Conservation (phyloP, 352 stramenopile species). For the Phytophthora parvispora region DNA sequence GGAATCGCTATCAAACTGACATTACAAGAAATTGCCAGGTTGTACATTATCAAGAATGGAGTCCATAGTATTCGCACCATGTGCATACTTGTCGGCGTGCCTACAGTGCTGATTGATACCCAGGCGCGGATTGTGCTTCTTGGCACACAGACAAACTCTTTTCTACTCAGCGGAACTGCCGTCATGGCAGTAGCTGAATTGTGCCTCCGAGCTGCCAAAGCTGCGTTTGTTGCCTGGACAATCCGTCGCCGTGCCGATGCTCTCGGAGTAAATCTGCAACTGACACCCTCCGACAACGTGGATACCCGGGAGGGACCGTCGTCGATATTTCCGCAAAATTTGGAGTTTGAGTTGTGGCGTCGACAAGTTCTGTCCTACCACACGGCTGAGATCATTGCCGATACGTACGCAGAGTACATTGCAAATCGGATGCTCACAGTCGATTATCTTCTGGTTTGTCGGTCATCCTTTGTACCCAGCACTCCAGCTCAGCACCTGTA, state of each 20-base stretch:
- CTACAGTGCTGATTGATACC: background rate
- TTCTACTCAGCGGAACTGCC: background rate
- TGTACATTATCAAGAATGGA: background rate
- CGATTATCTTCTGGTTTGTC: background rate
- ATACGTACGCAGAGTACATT: background rate
- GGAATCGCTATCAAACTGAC: background rate
- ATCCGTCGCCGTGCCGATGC: background rate
- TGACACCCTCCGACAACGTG: background rate
- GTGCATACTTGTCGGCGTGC: too few species aligned
- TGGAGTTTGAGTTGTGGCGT: background rate
- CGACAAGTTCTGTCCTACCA: background rate
- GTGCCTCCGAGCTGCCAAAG: background rate
- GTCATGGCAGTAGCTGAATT: background rate
- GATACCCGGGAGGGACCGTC: background rate
- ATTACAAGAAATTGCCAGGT: background rate
- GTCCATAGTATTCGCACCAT: slow-evolving; percentile 29
- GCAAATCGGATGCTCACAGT: background rate
- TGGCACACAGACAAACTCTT: background rate
- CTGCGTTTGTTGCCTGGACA: background rate
- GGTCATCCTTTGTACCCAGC: background rate
- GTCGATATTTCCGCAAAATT: background rate
- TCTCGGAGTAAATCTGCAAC: background rate
- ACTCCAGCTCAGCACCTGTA: background rate
- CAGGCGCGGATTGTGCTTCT: background rate
- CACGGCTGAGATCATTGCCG: background rate